Evolutionary conservation across 257 asterid genomes (phyloP).

Genomic region (Solanum pennellii): DNA sequence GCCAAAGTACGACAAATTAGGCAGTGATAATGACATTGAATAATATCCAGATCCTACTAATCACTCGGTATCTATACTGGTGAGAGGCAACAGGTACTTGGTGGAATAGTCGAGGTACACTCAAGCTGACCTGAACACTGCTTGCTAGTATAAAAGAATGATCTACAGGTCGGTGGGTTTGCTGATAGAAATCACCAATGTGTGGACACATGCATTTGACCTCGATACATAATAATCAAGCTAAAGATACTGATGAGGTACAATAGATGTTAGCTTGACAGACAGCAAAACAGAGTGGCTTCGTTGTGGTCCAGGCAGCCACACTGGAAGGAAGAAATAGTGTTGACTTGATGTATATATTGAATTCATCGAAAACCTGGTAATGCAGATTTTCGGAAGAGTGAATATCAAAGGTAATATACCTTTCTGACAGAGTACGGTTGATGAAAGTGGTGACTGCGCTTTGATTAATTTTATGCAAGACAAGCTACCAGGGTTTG

Average conservation of each 20-base stretch:
- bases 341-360: neutral
- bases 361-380: neutral
- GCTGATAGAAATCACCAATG: constrained; percentile 77
- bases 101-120: neutral
- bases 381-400: neutral
- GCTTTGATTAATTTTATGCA: neutral
- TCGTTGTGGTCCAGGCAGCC: neutral
- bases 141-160: constrained; percentile 13
- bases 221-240: constrained; percentile 48
- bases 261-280: constrained; percentile 38
- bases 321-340: neutral
- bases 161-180: constrained; percentile 77
- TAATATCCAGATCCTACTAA: neutral
- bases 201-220: constrained; percentile 61
- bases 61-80: neutral
- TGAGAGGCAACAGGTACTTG: neutral
- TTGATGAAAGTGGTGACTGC: neutral
- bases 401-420: neutral
- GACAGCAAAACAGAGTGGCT: neutral
- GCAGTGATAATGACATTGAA: constrained; percentile 48
- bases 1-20: constrained; percentile 51
- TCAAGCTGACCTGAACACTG: neutral
- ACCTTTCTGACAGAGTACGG: neutral
- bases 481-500: neutral
- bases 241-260: constrained; percentile 33